Evolutionary conservation across 2,329 filamentous ascomycete genomes (phyloP).

Genomic region (Cryphonectria radicalis): DNA sequence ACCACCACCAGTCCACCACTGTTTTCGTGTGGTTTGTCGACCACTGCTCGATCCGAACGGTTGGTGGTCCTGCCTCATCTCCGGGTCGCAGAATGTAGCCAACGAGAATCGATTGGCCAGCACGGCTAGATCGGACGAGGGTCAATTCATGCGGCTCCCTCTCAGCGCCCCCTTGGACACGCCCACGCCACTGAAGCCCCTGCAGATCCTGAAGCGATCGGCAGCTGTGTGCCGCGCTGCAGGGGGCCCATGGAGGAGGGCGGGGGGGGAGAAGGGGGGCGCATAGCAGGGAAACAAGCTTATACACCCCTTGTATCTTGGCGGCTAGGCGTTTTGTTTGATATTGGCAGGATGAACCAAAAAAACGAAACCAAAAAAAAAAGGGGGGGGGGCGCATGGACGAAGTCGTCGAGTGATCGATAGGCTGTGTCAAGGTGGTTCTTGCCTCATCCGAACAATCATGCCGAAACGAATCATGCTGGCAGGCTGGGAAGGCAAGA

Average conservation of each 20-base stretch:
- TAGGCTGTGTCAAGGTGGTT: background rate
- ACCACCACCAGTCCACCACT: background rate
- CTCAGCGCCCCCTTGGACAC: background rate
- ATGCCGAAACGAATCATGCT: background rate
- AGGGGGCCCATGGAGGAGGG: background rate
- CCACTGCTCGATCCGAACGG: background rate
- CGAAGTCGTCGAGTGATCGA: background rate
- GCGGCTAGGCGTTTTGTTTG: conserved; percentile 11
- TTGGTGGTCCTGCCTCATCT: conserved; percentile 10
- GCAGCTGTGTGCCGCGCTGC: background rate
- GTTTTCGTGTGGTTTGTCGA: background rate
- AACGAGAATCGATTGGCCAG: conserved; percentile 3
- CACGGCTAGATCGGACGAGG: background rate
- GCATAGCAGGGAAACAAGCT: conserved; percentile 5
- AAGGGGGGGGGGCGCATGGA: background rate
- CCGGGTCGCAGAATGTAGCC: conserved; percentile 5
- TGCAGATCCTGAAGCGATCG: conserved; percentile 13
- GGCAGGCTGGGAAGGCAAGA: background rate
- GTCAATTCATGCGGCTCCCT: conserved; percentile 13
- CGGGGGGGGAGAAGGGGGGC: too few relatives aligned
- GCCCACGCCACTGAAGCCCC: conserved; percentile 11
- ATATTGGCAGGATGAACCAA: conserved; percentile 1
- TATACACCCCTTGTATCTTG: conserved; percentile 5
- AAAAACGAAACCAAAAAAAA: background rate
- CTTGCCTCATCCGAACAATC: background rate